These are phyloP conservation scores for Allantophomopsis cytisporea DNA, from an alignment of 2,329 filamentous ascomycete species.

Conservation along the genomic window DNA sequence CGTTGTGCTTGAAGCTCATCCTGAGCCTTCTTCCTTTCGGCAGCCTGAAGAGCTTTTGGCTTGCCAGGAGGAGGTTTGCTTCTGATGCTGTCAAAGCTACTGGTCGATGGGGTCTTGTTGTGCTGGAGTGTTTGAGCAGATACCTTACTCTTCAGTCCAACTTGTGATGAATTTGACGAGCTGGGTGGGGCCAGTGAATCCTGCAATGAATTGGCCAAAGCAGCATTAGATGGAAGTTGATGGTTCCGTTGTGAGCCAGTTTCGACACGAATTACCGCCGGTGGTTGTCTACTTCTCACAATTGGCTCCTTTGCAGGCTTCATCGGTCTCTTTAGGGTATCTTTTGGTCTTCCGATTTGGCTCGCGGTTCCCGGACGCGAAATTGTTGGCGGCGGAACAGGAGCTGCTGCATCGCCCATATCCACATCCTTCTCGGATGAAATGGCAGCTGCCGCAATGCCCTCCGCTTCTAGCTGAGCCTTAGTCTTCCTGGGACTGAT, in stretches of 20 bases:
- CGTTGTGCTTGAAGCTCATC: conserved; percentile 70
- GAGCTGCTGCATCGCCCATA: conserved; percentile 37
- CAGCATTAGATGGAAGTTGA: conserved; percentile 42
- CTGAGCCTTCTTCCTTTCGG: conserved; percentile 66
- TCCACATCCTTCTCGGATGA: conserved; percentile 30
- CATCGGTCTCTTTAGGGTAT: conserved; percentile 39
- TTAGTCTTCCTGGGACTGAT: conserved; percentile 38
- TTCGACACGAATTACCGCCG: conserved; percentile 60
- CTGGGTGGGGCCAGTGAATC: conserved; percentile 34
- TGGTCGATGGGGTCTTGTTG: conserved; percentile 23
- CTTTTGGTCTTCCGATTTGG: conserved; percentile 33
- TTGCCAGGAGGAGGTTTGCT: conserved; percentile 47
- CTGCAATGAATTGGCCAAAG: conserved; percentile 41
- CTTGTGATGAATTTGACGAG: conserved; percentile 31
- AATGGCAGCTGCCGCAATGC: conserved; percentile 14
- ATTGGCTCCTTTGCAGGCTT: conserved; percentile 47
- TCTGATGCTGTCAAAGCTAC: conserved; percentile 47
- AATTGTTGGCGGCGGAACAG: conserved; percentile 47
- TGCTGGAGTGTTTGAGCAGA: conserved; percentile 29
- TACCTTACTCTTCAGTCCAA: conserved; percentile 42
- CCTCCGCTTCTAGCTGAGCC: conserved; percentile 18
- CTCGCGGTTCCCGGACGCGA: conserved; percentile 34
- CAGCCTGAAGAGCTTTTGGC: conserved; percentile 59
- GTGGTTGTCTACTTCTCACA: conserved; percentile 49
- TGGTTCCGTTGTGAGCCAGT: conserved; percentile 50